Conservation (phyloP, 352 stramenopile species). For the Phytophthora agathidicida region DNA sequence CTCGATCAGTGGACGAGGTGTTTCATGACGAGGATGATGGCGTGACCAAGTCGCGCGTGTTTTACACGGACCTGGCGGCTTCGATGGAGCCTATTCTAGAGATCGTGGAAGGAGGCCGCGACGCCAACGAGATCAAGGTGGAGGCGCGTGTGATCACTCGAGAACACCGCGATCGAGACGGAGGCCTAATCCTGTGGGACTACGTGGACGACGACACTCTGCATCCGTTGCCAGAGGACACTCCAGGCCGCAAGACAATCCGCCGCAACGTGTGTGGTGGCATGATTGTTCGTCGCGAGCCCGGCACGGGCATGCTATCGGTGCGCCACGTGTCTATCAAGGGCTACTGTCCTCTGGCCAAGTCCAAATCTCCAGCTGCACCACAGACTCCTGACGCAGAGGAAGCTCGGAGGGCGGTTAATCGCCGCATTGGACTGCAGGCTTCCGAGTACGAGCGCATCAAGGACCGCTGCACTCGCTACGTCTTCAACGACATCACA, state of each 20-base stretch:
- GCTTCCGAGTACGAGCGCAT: conserved; percentile 54
- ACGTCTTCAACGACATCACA: conserved; percentile 55
- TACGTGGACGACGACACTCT: conserved; percentile 72
- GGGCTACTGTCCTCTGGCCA: conserved; percentile 49
- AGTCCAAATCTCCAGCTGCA: conserved; percentile 7
- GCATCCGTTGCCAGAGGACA: conserved; percentile 34
- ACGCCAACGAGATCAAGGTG: conserved; percentile 51
- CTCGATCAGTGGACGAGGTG: conserved; percentile 41
- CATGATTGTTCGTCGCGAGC: conserved; percentile 50
- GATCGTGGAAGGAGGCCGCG: conserved; percentile 30
- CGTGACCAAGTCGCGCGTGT: conserved; percentile 43
- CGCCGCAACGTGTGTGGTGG: conserved; percentile 58
- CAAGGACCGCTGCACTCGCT: conserved; percentile 57
- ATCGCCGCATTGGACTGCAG: conserved; percentile 59
- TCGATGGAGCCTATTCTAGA: conserved; percentile 40
- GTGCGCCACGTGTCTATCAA: conserved; percentile 68
- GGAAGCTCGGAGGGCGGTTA: conserved; percentile 34
- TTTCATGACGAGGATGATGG: conserved; percentile 24
- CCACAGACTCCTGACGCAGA: conserved; percentile 24
- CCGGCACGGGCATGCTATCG: conserved; percentile 47
- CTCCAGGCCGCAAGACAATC: conserved; percentile 30
- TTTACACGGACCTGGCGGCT: conserved; percentile 53
- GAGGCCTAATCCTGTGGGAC: conserved; percentile 62
- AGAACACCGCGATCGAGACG: conserved; percentile 37
- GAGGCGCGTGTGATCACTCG: conserved; percentile 64